These are phyloP conservation scores for Salix purpurea DNA, from an alignment of 345 rosid genomes.

Conservation along the genomic window DNA sequence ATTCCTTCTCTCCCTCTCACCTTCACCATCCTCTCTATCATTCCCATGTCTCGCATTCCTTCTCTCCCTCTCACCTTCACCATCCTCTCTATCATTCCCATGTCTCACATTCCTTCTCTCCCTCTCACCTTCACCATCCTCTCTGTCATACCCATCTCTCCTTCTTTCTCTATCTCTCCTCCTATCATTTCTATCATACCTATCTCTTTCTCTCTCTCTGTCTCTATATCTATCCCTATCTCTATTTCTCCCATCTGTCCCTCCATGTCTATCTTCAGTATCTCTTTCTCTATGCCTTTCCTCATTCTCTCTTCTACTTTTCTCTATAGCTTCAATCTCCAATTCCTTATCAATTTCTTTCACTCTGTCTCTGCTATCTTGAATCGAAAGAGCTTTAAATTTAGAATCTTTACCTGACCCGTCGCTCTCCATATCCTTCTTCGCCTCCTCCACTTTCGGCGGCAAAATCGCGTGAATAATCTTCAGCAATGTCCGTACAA, in stretches of 20 bases:
- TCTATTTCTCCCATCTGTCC: slow-evolving; percentile 17
- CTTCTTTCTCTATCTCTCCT: slow-evolving; percentile 27
- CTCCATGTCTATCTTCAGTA: slow-evolving; percentile 24
- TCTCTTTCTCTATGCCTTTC: slow-evolving; percentile 33
- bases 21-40: background rate
- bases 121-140: slow-evolving; percentile 8
- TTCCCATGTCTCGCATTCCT: slow-evolving; percentile 12
- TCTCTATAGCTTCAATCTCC: slow-evolving; percentile 11
- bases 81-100: background rate
- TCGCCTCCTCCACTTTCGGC: slow-evolving; percentile 34
- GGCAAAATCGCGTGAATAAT: slow-evolving; percentile 87
- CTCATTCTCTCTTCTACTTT: background rate
- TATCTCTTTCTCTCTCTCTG: slow-evolving; percentile 9
- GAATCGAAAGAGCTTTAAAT: slow-evolving; percentile 30
- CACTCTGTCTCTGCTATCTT: slow-evolving; percentile 1
- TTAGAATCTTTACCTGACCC: slow-evolving; percentile 32
- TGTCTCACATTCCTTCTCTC: background rate
- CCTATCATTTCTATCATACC: slow-evolving; percentile 9
- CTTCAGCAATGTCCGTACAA: slow-evolving; percentile 67
- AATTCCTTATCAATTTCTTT: slow-evolving; percentile 6
- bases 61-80: slow-evolving; percentile 18
- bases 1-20: background rate
- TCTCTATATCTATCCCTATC: slow-evolving; percentile 17
- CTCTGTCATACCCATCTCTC: background rate
- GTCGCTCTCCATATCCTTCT: slow-evolving; percentile 22